Conservation (phyloP, 164 flowering plant genomes). For the Hamamelis virginiana region DNA sequence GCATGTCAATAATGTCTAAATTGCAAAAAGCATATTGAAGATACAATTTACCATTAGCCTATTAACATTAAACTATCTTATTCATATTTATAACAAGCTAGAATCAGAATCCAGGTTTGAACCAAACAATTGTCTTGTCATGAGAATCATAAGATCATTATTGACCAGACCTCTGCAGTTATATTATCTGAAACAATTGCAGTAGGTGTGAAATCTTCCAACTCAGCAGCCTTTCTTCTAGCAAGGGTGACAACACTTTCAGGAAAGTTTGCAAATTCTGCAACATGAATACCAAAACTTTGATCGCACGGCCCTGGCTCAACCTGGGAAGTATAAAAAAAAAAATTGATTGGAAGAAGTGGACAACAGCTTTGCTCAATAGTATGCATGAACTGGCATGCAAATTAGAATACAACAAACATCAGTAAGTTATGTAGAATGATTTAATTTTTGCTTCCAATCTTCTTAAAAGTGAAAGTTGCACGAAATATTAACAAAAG, state of each 20-base stretch:
- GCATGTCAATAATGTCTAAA: no score
- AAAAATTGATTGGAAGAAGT: background rate
- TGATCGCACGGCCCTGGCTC: slow-evolving; percentile 96
- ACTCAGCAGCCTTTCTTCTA: slow-evolving; percentile 91
- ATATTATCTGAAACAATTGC: slow-evolving; percentile 35
- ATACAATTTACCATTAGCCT: no score
- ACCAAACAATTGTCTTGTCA: background rate
- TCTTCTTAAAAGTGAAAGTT: no score
- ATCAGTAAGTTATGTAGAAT: background rate
- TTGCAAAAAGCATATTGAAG: no score
- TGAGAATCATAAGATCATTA: background rate
- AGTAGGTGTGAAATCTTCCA: slow-evolving; percentile 86
- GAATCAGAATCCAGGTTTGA: background rate
- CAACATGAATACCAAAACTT: slow-evolving; percentile 98
- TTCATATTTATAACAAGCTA: no score
- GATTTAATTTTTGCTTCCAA: no score
- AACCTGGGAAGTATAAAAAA: slow-evolving; percentile 50
- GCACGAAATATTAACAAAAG: no score
- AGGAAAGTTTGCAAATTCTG: slow-evolving; percentile 96
- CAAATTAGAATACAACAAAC: background rate
- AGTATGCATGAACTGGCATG: background rate
- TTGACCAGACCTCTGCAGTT: slow-evolving; percentile 44
- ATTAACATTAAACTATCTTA: no score
- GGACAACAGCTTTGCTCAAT: slow-evolving; percentile 2
- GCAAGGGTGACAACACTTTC: slow-evolving; percentile 88